Conservation (phyloP, 495 filamentous ascomycete genomes). For the Entonaema liquescens region DNA sequence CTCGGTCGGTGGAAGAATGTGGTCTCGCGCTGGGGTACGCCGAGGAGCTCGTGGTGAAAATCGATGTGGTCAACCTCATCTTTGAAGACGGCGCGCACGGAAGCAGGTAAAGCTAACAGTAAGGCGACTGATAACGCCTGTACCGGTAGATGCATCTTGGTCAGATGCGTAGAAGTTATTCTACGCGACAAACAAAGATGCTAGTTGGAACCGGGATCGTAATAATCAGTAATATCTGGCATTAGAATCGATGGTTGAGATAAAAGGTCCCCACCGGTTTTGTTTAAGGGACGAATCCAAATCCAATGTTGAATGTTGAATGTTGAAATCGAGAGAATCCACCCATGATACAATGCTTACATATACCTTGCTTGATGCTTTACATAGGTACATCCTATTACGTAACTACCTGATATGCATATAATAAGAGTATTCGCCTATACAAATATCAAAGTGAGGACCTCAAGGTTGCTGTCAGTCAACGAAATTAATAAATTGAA, state of each 20-base stretch:
- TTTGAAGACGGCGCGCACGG: conserved; percentile 74
- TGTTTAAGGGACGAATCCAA: conserved; percentile 8
- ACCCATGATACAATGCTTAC: conserved; percentile 39
- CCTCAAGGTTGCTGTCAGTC: too few species aligned
- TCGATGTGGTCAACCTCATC: conserved; percentile 94
- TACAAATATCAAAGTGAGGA: not conserved
- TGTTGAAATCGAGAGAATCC: not conserved
- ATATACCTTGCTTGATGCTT: too few species aligned
- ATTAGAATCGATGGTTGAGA: conserved; percentile 9
- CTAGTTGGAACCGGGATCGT: conserved; percentile 9
- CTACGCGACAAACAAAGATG: conserved; percentile 22
- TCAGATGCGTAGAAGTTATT: conserved; percentile 16
- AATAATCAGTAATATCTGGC: conserved; percentile 13
- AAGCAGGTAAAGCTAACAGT: conserved; percentile 50
- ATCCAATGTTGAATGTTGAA: too few species aligned
- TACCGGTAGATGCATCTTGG: conserved; percentile 40
- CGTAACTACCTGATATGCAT: not conserved
- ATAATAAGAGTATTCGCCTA: not conserved
- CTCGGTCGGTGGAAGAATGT: conserved; percentile 95
- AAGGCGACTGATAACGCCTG: conserved; percentile 43
- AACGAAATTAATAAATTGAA: too few species aligned
- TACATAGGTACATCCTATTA: conserved; percentile 1
- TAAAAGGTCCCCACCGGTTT: not conserved
- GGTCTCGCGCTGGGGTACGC: conserved; percentile 77
- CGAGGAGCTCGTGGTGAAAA: conserved; percentile 90